Conservation (phyloP, 495 filamentous ascomycete genomes). For the Trichoderma reesei region DNA sequence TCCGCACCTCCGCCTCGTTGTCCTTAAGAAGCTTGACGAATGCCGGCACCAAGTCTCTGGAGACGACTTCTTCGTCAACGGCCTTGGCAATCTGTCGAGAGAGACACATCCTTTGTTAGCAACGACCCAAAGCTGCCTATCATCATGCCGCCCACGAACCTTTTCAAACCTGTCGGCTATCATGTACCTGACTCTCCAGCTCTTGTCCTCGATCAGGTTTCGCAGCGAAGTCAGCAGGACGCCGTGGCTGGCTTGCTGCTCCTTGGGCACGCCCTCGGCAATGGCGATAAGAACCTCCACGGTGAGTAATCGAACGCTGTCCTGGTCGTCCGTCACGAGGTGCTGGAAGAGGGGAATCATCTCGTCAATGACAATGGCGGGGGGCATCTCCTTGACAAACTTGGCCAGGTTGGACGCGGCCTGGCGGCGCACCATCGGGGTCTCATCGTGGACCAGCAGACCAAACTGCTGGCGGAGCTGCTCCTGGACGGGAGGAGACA, state of each 20-base stretch:
- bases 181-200: conserved; percentile 98
- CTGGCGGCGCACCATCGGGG: conserved; percentile 95
- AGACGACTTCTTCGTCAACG: conserved; percentile 93
- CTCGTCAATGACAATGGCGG: conserved; percentile 84
- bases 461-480: conserved; percentile 82
- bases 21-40: conserved; percentile 98
- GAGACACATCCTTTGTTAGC: conserved; percentile 1
- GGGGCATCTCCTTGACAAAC: conserved; percentile 92
- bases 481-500: conserved; percentile 74
- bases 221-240: conserved; percentile 83
- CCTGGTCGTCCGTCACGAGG: conserved; percentile 89
- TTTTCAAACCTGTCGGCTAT: conserved; percentile 98
- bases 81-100: conserved; percentile 81
- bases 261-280: conserved; percentile 94
- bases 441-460: conserved; percentile 91
- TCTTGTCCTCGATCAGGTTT: conserved; percentile 94
- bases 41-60: conserved; percentile 85
- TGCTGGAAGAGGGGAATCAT: conserved; percentile 99
- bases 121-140: background rate
- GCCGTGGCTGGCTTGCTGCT: conserved; percentile 92
- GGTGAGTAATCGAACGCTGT: conserved; percentile 90
- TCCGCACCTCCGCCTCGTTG: conserved; percentile 92
- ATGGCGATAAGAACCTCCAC: conserved; percentile 95
- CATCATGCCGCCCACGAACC: conserved; percentile 35
- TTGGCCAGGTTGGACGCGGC: conserved; percentile 93